Percentiles rank a stretch among this genome's conserved stretches.
Evolutionary conservation across 2,329 filamentous ascomycete genomes (phyloP).

Genomic region (Proliferodiscus dingleyae): DNA sequence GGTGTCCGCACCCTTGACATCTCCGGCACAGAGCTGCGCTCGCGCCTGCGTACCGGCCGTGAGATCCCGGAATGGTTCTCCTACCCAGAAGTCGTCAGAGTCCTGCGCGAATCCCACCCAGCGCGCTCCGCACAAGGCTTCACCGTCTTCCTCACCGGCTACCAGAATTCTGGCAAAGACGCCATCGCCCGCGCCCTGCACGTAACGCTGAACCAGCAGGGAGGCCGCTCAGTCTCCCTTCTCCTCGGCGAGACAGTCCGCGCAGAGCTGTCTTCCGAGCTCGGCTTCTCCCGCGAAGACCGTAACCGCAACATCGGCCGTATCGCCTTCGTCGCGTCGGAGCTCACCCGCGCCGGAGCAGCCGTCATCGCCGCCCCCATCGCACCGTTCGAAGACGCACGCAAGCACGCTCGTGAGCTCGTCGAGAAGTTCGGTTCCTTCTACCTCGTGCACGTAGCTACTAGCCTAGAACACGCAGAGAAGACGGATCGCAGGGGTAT

Average conservation of each 20-base stretch:
- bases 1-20: slow-evolving; percentile 85
- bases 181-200: slow-evolving; percentile 92
- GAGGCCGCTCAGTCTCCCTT: slow-evolving; percentile 88
- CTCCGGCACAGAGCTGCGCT: slow-evolving; percentile 84
- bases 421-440: slow-evolving; percentile 87
- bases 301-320: slow-evolving; percentile 92
- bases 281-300: slow-evolving; percentile 91
- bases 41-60: slow-evolving; percentile 82
- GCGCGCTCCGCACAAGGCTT: slow-evolving; percentile 89
- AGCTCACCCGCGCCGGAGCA: slow-evolving; percentile 87
- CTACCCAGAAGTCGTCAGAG: slow-evolving; percentile 96
- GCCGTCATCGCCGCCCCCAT: slow-evolving; percentile 97
- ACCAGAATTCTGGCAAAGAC: slow-evolving; percentile 96
- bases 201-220: slow-evolving; percentile 96
- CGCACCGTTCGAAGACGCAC: slow-evolving; percentile 79
- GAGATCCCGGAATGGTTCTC: slow-evolving; percentile 99
- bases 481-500: slow-evolving; percentile 91
- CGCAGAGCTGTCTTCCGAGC: slow-evolving; percentile 85
- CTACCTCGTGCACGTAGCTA: slow-evolving; percentile 93
- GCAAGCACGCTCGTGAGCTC: slow-evolving; percentile 73
- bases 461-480: slow-evolving; percentile 86
- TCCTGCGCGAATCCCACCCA: slow-evolving; percentile 93
- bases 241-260: slow-evolving; percentile 95
- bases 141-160: slow-evolving; percentile 96
- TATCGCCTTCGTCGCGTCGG: slow-evolving; percentile 92